A percentile compares a stretch with the other conserved stretches of the same genome.
phyloP scores from a whole-genome alignment of 495 filamentous ascomycete genomes.

The Cryomyces minteri region DNA sequence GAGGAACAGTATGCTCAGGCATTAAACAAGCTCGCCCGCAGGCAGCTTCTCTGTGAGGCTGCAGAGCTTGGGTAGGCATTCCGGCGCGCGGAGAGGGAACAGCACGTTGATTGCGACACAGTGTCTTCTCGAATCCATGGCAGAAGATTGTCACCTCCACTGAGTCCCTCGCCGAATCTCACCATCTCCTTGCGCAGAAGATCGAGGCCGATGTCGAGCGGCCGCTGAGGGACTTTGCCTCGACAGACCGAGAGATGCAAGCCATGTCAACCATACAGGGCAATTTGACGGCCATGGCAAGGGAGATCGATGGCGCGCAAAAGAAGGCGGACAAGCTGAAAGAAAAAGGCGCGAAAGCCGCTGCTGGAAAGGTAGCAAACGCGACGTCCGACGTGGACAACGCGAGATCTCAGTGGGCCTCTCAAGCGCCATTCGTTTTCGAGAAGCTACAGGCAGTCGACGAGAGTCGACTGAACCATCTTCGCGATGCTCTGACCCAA shows the following conservation, averaged over 20 bases:
- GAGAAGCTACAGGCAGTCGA: conserved; percentile 87
- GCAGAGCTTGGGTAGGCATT: conserved; percentile 64
- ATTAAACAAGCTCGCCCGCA: conserved; percentile 58
- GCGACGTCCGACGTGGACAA: conserved; percentile 58
- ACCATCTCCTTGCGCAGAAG: conserved; percentile 62
- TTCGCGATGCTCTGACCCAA: conserved; percentile 85
- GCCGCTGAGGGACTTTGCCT: conserved; percentile 54
- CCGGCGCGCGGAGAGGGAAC: conserved; percentile 2
- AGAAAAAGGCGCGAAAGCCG: conserved; percentile 62
- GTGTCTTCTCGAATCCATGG: conserved; percentile 86
- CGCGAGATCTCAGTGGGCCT: conserved; percentile 76
- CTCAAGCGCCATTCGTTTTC: conserved; percentile 87
- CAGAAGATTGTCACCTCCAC: conserved; percentile 70
- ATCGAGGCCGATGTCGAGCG: conserved; percentile 86
- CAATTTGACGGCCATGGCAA: conserved; percentile 65
- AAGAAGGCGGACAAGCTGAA: conserved; percentile 76
- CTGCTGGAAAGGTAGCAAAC: conserved; percentile 58
- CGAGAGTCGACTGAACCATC: conserved; percentile 73
- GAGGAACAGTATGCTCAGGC: conserved; percentile 83
- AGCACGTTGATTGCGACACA: conserved; percentile 19
- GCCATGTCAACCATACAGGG: conserved; percentile 66
- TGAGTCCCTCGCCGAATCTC: conserved; percentile 64
- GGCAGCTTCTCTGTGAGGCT: conserved; percentile 49
- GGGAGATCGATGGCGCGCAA: conserved; percentile 65
- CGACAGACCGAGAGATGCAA: conserved; percentile 63